Conservation (phyloP, 2,329 filamentous ascomycete genomes). For the Ophiostoma pallidulum region DNA sequence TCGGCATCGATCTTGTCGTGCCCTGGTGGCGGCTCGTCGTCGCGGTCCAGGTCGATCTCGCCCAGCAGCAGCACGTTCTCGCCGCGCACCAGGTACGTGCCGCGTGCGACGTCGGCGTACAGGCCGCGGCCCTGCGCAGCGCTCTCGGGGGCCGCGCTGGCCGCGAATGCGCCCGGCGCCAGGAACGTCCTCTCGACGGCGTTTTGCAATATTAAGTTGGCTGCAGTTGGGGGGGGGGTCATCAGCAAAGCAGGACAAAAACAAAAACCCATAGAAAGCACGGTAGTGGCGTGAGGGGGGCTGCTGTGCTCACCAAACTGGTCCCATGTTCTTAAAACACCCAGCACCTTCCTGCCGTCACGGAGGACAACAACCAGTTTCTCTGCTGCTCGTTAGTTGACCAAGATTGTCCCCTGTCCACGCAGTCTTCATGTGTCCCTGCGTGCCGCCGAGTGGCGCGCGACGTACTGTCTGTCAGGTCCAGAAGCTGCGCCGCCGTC, state of each 20-base stretch:
- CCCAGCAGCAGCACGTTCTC: constrained; percentile 95
- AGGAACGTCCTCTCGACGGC: constrained; percentile 84
- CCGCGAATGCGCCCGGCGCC: constrained; percentile 33
- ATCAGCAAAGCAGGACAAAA: neutral
- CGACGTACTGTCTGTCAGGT: constrained; percentile 91
- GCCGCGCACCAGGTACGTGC: constrained; percentile 84
- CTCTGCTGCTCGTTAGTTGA: constrained; percentile 56
- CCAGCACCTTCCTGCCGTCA: constrained; percentile 88
- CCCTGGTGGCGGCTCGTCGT: constrained; percentile 71
- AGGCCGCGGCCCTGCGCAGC: constrained; percentile 37
- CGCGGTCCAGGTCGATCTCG: constrained; percentile 93
- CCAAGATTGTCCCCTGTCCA: no score
- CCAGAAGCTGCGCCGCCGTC: constrained; percentile 87
- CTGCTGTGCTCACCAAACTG: constrained; percentile 71
- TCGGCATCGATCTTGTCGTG: constrained; percentile 44
- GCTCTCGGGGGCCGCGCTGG: constrained; percentile 20
- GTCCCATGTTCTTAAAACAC: constrained; percentile 90
- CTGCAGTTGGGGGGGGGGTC: constrained; percentile 33
- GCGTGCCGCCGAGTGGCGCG: neutral
- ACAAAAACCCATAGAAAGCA: neutral
- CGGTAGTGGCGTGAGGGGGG: no score
- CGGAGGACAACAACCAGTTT: constrained; percentile 88
- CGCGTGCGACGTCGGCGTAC: constrained; percentile 77
- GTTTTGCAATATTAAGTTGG: constrained; percentile 89
- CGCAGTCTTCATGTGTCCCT: no score